phyloP scores from a whole-genome alignment of 257 asterid genomes.

The Solanum dulcamara region DNA sequence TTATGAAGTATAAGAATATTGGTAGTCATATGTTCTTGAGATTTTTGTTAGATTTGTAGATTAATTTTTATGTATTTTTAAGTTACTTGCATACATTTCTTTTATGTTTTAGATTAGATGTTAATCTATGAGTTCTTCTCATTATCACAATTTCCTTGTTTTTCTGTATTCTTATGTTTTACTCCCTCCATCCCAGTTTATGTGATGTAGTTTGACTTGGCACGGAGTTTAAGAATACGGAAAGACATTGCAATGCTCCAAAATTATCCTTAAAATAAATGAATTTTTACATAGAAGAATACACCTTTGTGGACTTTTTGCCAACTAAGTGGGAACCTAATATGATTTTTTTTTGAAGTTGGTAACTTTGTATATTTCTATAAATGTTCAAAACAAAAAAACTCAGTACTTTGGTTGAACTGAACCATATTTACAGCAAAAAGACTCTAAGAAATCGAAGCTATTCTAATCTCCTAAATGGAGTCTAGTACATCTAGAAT shows the following conservation, averaged over 20 bases:
- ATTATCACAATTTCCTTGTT: not conserved
- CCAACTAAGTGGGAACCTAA: not conserved
- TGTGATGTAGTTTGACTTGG: not conserved
- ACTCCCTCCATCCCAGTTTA: not conserved
- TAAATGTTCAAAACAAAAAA: not conserved
- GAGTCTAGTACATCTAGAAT: not conserved
- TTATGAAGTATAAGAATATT: not conserved
- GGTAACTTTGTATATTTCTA: not conserved
- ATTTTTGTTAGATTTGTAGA: not conserved
- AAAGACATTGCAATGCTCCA: not conserved
- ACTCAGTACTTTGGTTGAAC: not conserved
- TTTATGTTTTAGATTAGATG: not conserved
- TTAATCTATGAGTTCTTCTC: not conserved
- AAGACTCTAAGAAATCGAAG: not conserved
- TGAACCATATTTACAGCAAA: not conserved
- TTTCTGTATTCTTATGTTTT: not conserved
- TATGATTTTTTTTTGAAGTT: not conserved
- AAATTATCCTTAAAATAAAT: not conserved
- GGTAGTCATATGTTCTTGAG: not conserved
- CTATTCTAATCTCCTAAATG: not conserved
- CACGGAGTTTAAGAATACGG: not conserved
- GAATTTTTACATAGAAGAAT: not conserved
- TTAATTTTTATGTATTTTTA: not conserved
- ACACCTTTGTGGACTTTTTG: not conserved
- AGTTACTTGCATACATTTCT: not conserved